Base-by-base conservation (phyloP, 148 eudicot species). In the Dianthus caryophyllus region DNA sequence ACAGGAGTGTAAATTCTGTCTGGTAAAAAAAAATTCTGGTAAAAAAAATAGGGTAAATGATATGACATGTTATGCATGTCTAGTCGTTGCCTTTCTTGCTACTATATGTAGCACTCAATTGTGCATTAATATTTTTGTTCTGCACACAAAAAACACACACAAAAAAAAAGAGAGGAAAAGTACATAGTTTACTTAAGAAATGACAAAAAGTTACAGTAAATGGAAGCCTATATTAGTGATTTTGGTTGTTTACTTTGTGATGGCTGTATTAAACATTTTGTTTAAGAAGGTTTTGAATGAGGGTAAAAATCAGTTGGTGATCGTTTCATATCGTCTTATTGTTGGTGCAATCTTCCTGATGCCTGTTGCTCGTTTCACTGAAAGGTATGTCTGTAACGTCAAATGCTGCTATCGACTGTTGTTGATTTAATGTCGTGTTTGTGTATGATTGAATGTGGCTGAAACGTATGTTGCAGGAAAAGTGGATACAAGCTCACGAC, bases 321-420 rank as follows among this genome's bases (percentile, higher is more conserved):
- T 80, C 17, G 62, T 85, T 31, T 66, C 77, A 0, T 88, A 88
- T 66, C 73, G 95, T 54, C 80, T 81, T 48, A 25, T 75, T 6
- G 59, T 81, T 48, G 69, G 83, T 39, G 64, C 86, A 0, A 51
- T 85, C n/a, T 76, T 83, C 73, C 68, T 88, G 77, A 36, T 69
- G 30, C 95, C 95, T 30, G 65, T 91, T 63, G 96, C 88, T 51
- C 83, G 55, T 76, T 84, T 77, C 54, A 17, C 39, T 64, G 96
- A 86, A 76, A 80, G 97, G 96, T 91, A 73, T 9, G 51, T 57
- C 49, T 57, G 29, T 24, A 53, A 50, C 62, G 6, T 2, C 7
- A 1, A 58, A 24, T 53, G 30, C 30, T 18, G 30, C 27, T 2
- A 9, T 17, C 31, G 62, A n/a, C 38, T 33, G 38, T 33, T 33